These are phyloP conservation scores for Nyctanthes arbortristis DNA, from an alignment of 257 asterid genomes.

Conservation along the genomic window DNA sequence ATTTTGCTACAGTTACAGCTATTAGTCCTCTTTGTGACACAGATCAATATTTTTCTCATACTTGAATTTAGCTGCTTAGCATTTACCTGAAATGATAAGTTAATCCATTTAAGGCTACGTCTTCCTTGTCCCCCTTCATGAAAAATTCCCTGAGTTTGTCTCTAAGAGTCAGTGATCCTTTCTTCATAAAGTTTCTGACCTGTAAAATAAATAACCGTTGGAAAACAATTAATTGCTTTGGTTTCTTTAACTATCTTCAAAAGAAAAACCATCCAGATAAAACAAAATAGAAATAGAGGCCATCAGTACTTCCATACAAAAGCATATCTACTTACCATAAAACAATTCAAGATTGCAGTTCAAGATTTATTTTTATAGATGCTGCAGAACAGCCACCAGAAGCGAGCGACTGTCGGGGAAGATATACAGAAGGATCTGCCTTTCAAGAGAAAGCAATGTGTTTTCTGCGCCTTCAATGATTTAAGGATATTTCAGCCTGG, in stretches of 20 bases:
- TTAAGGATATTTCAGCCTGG: slow-evolving; percentile 26
- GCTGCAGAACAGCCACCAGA: slow-evolving; percentile 29
- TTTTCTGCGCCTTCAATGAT: slow-evolving; percentile 1
- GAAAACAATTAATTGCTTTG: not conserved
- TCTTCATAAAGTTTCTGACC: not conserved
- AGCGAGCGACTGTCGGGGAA: slow-evolving; percentile 20
- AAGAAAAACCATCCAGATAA: slow-evolving; percentile 10
- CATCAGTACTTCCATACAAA: slow-evolving; percentile 3
- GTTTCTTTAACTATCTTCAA: slow-evolving; percentile 3
- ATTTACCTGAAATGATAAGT: not conserved
- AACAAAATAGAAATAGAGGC: not conserved
- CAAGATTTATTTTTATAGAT: slow-evolving; percentile 20
- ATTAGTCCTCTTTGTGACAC: not conserved
- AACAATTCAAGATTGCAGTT: slow-evolving; percentile 21
- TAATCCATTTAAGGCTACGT: not conserved
- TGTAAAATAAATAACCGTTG: not conserved
- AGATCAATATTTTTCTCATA: not conserved
- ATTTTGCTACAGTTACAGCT: not conserved
- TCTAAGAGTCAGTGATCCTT: not conserved
- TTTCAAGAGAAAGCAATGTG: slow-evolving; percentile 16
- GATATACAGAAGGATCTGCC: slow-evolving; percentile 19
- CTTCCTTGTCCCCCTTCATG: not conserved
- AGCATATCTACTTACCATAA: slow-evolving; percentile 37
- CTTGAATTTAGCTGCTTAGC: not conserved
- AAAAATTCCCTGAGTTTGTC: not conserved